phyloP scores from a whole-genome alignment of 768 basidiomycete species.

The Cubamyces lactineus region DNA sequence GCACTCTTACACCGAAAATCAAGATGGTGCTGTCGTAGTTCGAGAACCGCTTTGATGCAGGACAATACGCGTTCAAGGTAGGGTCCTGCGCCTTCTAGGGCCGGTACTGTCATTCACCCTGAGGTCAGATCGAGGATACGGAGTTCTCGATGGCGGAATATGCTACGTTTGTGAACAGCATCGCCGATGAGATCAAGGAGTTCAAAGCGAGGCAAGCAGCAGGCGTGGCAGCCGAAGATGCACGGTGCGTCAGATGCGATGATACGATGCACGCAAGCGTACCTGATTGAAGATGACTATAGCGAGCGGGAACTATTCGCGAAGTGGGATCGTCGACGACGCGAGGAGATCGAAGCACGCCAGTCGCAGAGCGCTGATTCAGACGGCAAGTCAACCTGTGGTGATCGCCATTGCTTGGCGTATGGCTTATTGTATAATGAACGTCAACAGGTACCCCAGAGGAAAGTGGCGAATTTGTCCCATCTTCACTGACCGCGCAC shows the following conservation, averaged over 20 bases:
- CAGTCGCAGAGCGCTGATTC: neutral
- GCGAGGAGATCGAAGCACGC: conserved; percentile 9
- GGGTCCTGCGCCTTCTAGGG: neutral
- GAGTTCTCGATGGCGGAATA: conserved; percentile 59
- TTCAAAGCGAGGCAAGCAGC: conserved; percentile 47
- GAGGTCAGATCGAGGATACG: conserved; percentile 48
- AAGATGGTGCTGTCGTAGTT: conserved; percentile 38
- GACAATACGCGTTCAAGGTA: conserved; percentile 56
- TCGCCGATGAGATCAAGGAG: conserved; percentile 44
- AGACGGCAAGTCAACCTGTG: neutral
- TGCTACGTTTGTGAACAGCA: conserved; percentile 42
- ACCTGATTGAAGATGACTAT: neutral
- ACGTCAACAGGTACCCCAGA: neutral
- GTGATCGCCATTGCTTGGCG: neutral
- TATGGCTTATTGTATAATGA: neutral
- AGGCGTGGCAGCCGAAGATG: conserved; percentile 44
- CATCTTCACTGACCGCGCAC: conserved; percentile 45
- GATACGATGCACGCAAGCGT: neutral
- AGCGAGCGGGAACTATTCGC: conserved; percentile 20
- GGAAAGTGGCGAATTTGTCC: conserved; percentile 10
- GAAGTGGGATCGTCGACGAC: conserved; percentile 19
- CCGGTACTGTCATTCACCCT: neutral
- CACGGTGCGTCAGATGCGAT: conserved; percentile 34
- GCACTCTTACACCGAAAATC: no score
- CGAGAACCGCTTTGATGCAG: conserved; percentile 55